Evolutionary conservation across 106 monocot species (phyloP).

Genomic region (Acorus calamus): DNA sequence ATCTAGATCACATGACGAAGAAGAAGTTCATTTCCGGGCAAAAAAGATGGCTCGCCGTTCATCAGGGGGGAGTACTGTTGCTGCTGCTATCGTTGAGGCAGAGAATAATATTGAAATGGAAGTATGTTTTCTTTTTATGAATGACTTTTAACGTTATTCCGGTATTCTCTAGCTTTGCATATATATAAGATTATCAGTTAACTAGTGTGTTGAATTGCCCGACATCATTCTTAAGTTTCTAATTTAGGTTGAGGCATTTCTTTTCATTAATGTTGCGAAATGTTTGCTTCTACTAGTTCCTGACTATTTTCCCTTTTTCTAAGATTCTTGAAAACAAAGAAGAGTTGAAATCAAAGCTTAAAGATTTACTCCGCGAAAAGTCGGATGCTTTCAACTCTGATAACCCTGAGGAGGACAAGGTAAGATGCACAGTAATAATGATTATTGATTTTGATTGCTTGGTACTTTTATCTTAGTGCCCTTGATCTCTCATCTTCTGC

Average conservation of each 20-base stretch:
- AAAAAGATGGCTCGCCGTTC: constrained; percentile 53
- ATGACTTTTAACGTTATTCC: no score
- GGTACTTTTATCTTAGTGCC: no score
- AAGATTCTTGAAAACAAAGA: constrained; percentile 76
- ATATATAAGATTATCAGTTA: no score
- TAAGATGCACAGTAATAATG: not conserved
- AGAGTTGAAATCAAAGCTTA: constrained; percentile 77
- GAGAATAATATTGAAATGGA: constrained; percentile 76
- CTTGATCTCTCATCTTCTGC: no score
- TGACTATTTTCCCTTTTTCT: not conserved
- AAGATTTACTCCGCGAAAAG: not conserved
- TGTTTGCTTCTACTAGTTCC: not conserved
- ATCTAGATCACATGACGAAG: not conserved
- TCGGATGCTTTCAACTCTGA: not conserved
- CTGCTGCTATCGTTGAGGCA: constrained; percentile 91
- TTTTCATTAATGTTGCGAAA: not conserved
- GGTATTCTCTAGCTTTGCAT: no score
- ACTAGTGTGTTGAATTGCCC: no score
- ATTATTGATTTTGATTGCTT: no score
- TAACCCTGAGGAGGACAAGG: not conserved
- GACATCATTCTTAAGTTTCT: no score
- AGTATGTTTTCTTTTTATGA: constrained; percentile 23
- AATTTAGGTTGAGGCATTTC: no score
- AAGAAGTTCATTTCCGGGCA: constrained; percentile 11
- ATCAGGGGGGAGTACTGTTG: constrained; percentile 46